Evolutionary conservation across 345 rosid genomes (phyloP).

Genomic region (Acer negundo): DNA sequence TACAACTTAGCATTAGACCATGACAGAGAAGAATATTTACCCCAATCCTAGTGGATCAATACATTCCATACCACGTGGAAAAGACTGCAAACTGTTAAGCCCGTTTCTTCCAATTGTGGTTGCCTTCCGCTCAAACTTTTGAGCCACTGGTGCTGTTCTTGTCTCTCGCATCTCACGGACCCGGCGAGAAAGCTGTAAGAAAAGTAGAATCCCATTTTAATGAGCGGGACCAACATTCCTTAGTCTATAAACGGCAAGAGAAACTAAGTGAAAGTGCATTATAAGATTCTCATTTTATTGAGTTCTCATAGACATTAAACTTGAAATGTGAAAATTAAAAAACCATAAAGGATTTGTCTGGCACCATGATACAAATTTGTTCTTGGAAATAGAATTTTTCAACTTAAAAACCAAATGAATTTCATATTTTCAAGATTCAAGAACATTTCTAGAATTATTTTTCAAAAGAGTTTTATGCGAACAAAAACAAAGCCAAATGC

Average conservation of each 20-base stretch:
- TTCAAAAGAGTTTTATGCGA: no score
- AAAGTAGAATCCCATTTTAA: conserved; percentile 18
- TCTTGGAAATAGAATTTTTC: no score
- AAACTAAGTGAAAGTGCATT: no score
- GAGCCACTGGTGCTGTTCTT: conserved; percentile 77
- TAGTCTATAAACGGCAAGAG: no score
- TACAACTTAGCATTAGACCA: not conserved
- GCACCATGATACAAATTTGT: no score
- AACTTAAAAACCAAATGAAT: no score
- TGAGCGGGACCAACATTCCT: not conserved
- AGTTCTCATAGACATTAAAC: not conserved
- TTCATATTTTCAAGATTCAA: no score
- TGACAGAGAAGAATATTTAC: conserved; percentile 41
- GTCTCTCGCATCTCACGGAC: conserved; percentile 97
- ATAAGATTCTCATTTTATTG: not conserved
- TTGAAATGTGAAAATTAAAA: no score
- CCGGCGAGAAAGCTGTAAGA: conserved; percentile 80
- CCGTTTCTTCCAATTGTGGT: conserved; percentile 47
- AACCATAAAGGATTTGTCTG: no score
- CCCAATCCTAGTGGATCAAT: conserved; percentile 94
- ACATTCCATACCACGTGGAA: conserved; percentile 97
- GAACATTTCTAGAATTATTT: no score
- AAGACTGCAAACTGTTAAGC: conserved; percentile 67
- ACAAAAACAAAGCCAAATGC: no score
- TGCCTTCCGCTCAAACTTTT: conserved; percentile 64